Evolutionary conservation across 208 protist species (phyloP).

Genomic region (Naegleria fowleri): DNA sequence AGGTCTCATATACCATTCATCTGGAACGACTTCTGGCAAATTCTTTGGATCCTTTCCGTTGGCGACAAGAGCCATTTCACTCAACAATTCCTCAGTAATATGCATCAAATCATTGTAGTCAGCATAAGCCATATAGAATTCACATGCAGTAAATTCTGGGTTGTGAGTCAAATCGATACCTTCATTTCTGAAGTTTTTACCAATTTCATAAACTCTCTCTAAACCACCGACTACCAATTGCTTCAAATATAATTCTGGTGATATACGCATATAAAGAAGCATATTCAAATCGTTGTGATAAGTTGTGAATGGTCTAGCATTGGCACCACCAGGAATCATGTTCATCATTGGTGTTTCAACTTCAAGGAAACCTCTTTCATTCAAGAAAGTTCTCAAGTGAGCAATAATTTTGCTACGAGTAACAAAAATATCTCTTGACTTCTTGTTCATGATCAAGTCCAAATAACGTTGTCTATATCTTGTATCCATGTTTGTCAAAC

Average conservation of each 20-base stretch:
- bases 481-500: constrained; percentile 86
- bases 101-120: constrained; percentile 99
- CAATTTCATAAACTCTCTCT: constrained; percentile 99
- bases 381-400: constrained; percentile 94
- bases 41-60: constrained; percentile 81
- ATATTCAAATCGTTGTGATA: constrained; percentile 98
- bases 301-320: constrained; percentile 97
- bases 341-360: constrained; percentile 98
- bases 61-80: constrained; percentile 86
- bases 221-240: constrained; percentile 97
- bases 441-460: constrained; percentile 97
- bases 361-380: constrained; percentile 89
- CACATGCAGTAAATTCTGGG: constrained; percentile 99
- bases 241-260: constrained; percentile 99
- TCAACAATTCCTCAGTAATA: constrained; percentile 91
- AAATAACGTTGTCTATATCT: constrained; percentile 95
- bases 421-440: constrained; percentile 86
- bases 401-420: constrained; percentile 86
- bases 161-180: constrained; percentile 71
- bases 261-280: constrained; percentile 96
- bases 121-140: constrained; percentile 99
- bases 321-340: constrained; percentile 95
- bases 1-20: constrained; percentile 9
- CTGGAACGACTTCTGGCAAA: constrained; percentile 40
- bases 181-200: constrained; percentile 99